Conservation (phyloP, 805 yeast genomes). For the Zygoascus bituminiphila region DNA sequence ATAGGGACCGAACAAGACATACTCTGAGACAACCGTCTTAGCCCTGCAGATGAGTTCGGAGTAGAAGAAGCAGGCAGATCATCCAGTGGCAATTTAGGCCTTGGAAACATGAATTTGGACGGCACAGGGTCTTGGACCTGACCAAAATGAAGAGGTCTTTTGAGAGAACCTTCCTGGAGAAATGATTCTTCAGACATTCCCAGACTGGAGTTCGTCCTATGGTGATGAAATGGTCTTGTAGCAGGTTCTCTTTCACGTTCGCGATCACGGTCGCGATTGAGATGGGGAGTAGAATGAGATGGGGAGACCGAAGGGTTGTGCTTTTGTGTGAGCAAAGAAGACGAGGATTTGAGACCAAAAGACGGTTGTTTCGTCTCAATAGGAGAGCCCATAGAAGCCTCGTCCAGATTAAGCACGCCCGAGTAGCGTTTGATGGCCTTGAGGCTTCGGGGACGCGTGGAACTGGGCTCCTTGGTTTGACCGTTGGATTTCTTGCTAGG, state of each 20-base stretch:
- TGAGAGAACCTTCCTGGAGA: conserved; percentile 14
- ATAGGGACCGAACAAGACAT: background rate
- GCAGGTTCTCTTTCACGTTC: background rate
- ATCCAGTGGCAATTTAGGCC: conserved; percentile 6
- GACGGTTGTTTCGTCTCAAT: background rate
- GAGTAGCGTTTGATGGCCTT: conserved; percentile 30
- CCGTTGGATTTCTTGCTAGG: background rate
- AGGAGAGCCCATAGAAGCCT: conserved; percentile 22
- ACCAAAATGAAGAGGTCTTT: conserved; percentile 7
- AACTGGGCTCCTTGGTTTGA: background rate
- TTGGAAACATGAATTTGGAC: conserved; percentile 18
- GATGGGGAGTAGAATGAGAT: background rate
- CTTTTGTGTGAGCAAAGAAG: background rate
- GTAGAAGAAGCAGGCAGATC: background rate
- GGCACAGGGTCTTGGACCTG: conserved; percentile 6
- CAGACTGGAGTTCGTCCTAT: conserved; percentile 4
- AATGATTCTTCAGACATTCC: conserved; percentile 8
- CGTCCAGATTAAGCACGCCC: conserved; percentile 34
- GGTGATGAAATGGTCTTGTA: background rate
- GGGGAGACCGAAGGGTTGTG: background rate
- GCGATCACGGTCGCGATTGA: background rate
- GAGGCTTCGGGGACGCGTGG: conserved; percentile 4
- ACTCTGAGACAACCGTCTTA: background rate
- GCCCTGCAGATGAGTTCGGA: background rate
- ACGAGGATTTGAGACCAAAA: background rate